These are phyloP conservation scores for Phytopythium vexans DNA, from an alignment of 352 stramenopile genomes.

Conservation along the genomic window DNA sequence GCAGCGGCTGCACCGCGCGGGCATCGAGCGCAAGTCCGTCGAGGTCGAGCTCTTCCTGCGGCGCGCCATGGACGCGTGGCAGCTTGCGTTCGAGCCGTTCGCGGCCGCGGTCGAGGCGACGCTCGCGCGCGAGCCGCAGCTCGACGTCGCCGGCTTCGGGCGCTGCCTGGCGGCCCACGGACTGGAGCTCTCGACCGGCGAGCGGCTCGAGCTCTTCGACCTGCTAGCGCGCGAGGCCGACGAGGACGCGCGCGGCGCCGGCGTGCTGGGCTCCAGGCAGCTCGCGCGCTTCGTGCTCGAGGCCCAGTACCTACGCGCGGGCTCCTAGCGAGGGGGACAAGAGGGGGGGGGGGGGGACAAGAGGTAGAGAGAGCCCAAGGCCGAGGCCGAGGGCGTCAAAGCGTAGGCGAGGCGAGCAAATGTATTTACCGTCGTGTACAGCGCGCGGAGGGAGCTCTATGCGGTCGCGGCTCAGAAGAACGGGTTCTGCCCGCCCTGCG, in stretches of 20 bases:
- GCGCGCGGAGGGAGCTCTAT: conserved; percentile 5
- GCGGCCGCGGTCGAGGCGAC: conserved; percentile 19
- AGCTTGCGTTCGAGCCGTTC: conserved; percentile 30
- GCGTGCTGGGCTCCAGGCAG: conserved; percentile 22
- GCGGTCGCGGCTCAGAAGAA: conserved; percentile 31
- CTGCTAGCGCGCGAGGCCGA: conserved; percentile 21
- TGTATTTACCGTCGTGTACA: too few species aligned
- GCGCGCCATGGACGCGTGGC: conserved; percentile 39
- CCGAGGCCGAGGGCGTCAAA: conserved; percentile 1
- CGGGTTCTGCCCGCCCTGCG: conserved; percentile 29
- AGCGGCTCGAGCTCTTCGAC: conserved; percentile 59
- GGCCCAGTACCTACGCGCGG: conserved; percentile 16
- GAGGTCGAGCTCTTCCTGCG: conserved; percentile 44
- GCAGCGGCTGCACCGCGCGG: conserved; percentile 35
- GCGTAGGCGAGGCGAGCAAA: too few species aligned
- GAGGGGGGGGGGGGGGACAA: neutral
- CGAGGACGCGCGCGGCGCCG: neutral
- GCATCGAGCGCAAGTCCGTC: conserved; percentile 35
- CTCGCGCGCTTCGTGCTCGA: conserved; percentile 30
- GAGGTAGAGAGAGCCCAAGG: conserved; percentile 2
- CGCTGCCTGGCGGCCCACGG: conserved; percentile 23
- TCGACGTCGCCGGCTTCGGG: conserved; percentile 43
- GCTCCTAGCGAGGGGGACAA: neutral
- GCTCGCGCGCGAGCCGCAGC: conserved; percentile 11
- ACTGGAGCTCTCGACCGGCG: conserved; percentile 50